Percentiles rank a stretch among this genome's conserved stretches.
Conservation (phyloP, 495 filamentous ascomycete species). For the Apodospora peruviana region DNA sequence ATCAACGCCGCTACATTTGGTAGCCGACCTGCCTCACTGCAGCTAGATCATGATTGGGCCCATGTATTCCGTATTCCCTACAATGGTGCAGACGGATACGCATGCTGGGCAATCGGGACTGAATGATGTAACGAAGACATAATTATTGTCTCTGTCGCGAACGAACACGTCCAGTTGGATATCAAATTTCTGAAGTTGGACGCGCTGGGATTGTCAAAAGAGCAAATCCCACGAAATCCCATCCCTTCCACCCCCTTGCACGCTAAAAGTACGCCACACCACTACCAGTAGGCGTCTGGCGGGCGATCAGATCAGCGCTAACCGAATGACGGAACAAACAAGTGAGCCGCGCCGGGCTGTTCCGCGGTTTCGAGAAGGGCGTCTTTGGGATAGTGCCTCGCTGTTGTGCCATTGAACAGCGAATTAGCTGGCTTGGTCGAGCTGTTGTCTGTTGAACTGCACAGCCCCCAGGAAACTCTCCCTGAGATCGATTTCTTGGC, state of each 20-base stretch:
- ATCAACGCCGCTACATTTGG: no score
- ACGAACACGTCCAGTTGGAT: no score
- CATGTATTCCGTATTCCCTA: no score
- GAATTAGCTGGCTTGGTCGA: not conserved
- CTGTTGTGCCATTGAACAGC: not conserved
- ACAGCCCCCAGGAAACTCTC: not conserved
- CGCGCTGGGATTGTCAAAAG: not conserved
- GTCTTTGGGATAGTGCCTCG: not conserved
- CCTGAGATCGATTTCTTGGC: no score
- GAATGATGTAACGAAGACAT: no score
- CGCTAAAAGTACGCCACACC: conserved; percentile 5
- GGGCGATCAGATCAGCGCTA: conserved; percentile 28
- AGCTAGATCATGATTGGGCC: no score
- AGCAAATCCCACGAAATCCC: not conserved
- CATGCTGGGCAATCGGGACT: no score
- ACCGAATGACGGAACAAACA: conserved; percentile 19
- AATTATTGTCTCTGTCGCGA: no score
- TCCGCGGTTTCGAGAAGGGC: not conserved
- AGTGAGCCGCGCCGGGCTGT: not conserved
- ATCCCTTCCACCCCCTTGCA: not conserved
- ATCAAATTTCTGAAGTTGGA: no score
- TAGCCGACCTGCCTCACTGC: no score
- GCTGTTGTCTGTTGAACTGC: no score
- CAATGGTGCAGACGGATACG: no score
- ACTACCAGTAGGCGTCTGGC: conserved; percentile 15